Conservation (phyloP, 495 filamentous ascomycete genomes). For the Penicillium waksmanii region DNA sequence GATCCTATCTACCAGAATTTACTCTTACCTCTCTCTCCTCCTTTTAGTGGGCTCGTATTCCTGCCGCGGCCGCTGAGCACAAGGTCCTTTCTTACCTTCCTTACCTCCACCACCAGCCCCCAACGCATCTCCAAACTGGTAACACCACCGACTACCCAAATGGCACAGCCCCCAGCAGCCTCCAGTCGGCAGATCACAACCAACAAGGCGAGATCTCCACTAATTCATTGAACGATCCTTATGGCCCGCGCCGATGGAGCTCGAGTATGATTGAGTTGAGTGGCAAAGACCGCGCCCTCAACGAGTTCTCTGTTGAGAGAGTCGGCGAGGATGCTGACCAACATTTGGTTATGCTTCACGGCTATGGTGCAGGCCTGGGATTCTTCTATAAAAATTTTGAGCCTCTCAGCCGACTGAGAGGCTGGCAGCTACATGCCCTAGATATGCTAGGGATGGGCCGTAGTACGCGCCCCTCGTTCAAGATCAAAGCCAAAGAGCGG, state of each 20-base stretch:
- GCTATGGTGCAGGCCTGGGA: slow-evolving; percentile 91
- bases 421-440: slow-evolving; percentile 90
- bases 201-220: slow-evolving; percentile 43
- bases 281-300: slow-evolving; percentile 84
- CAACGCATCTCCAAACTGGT: slow-evolving; percentile 71
- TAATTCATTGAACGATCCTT: slow-evolving; percentile 69
- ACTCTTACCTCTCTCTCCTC: slow-evolving; percentile 10
- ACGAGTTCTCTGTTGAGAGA: slow-evolving; percentile 91
- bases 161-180: slow-evolving; percentile 41
- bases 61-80: slow-evolving; percentile 85
- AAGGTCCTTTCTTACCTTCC: slow-evolving; percentile 87
- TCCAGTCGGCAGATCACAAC: slow-evolving; percentile 43
- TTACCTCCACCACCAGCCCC: slow-evolving; percentile 73
- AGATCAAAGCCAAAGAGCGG: slow-evolving; percentile 76
- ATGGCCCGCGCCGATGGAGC: slow-evolving; percentile 84
- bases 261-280: slow-evolving; percentile 81
- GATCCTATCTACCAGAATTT: neutral
- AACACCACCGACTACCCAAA: slow-evolving; percentile 48
- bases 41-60: slow-evolving; percentile 76
- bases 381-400: slow-evolving; percentile 99
- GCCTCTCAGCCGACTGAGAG: slow-evolving; percentile 69
- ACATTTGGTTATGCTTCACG: slow-evolving; percentile 96
- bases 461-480: slow-evolving; percentile 81
- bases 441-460: slow-evolving; percentile 96
- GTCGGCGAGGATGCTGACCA: slow-evolving; percentile 74